Base-by-base conservation (phyloP, 164 flowering plant species). In the Akebia trifoliata region DNA sequence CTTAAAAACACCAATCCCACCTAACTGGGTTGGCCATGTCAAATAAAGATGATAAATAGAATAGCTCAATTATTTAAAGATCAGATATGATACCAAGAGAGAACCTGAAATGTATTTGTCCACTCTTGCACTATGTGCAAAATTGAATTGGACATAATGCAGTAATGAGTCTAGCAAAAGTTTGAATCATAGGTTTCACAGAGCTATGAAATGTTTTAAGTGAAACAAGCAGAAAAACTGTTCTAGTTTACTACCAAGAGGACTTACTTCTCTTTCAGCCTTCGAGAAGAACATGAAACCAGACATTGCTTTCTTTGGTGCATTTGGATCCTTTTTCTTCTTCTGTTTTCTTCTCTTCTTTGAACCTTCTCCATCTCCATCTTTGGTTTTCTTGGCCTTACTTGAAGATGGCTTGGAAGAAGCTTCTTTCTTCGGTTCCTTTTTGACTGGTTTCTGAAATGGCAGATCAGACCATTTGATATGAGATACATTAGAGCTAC, bases 271-370 rank as follows among this genome's bases (percentile, higher is more conserved):
- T 64, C 96, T 83, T 69, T 94, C 97, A 70, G 59, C 60, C 26
- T 86, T 71, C 8, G 92, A 80, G 81, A 90, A 94, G 67, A 73
- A 85, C 85, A 87, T 84, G 67, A 79, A 94, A 45, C 84, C 87
- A 68, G 93, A 70, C 78, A 83, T 66, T 4, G 95, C 93, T 61
- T 79, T 83, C 74, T 94, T 94, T 40, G 99, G 99, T 45, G 96
- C 97, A 74, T 90, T 94, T 43, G 99, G 99, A 69, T 94, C 99
- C 65, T 90, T 93, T 61, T 93, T 93, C 85, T 79, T 90, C 74
- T 87, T 93, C 56, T 55, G 86, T 48, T 83, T 90, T 69, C n/a
- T n/a, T n/a, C 76, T 90, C 78, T 86, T 94, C 80, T 82, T 88
- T 47, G 78, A 51, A 47, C 85, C 82, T 37, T 79, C 95, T 45